Evolutionary conservation across 108 stramenopile species (phyloP), one percentile per base, ranked within the genome.

Genomic region (Cyclotella cryptica): DNA sequence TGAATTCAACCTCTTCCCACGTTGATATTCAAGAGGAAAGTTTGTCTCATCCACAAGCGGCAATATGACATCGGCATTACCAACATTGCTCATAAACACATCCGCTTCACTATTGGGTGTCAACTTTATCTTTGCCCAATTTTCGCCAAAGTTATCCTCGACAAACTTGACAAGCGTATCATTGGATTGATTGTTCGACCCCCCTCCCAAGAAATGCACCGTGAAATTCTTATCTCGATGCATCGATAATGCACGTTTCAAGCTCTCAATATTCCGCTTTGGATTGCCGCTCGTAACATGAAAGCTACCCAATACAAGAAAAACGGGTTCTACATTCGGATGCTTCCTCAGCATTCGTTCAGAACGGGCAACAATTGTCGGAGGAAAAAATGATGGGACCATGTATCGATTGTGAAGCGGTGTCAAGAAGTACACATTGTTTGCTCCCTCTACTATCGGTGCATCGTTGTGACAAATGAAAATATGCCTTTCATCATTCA

Each of bases 401-500:
- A 62, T 21, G 13, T 66, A 66, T 24, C 65, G 43, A 47, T 10
- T 66, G 26, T 66, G 65, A 45, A 14, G 29, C 18, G 65, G 65
- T 26, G 65, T 66, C 65, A 66, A 46, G 13, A 66, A 66, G 65
- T 46, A 66, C 8, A 66, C 26, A 43, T 66, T 66, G 11, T 10
- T 27, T 26, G 24, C 44, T 22, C 30, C 46, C 13, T 66, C 65
- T 22, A 66, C 43, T 35, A 21, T 28, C 21, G 65, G 65, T 17
- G 65, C 65, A 46, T 66, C 65, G 18, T 66, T 35, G 30, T 66
- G 65, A 66, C 65, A 66, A 19, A 66, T 66, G 30, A 66, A 66
- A 14, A 66, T 26, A 66, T 66, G 46, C 3, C 44, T 12, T 7
- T 42, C 43, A 14, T 66, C 29, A 47, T 66, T 45, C 22, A 62